These are phyloP conservation scores for Phaffomyces thermotolerans DNA, from an alignment of 805 yeast genomes.

Conservation along the genomic window DNA sequence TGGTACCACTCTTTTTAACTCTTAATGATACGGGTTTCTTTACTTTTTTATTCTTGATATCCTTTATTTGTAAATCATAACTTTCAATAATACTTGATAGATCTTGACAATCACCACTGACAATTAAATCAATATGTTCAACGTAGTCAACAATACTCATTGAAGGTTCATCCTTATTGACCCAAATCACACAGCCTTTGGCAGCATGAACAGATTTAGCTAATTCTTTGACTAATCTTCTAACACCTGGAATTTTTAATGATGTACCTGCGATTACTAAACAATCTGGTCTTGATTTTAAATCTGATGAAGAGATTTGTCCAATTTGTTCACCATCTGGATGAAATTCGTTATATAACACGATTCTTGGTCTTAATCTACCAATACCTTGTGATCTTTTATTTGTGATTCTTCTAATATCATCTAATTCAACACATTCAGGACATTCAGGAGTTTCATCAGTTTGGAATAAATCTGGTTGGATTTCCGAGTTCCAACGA, in stretches of 20 bases:
- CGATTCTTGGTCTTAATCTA: conserved; percentile 55
- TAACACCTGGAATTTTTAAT: conserved; percentile 70
- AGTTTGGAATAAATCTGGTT: conserved; percentile 41
- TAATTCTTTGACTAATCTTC: conserved; percentile 53
- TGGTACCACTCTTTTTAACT: conserved; percentile 7
- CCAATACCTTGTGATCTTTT: conserved; percentile 60
- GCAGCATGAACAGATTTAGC: conserved; percentile 48
- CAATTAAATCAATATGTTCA: conserved; percentile 48
- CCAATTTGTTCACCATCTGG: conserved; percentile 90
- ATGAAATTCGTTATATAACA: conserved; percentile 66
- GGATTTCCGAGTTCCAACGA: conserved; percentile 45
- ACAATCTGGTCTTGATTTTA: conserved; percentile 64
- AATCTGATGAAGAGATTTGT: conserved; percentile 59
- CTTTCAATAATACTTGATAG: conserved; percentile 32
- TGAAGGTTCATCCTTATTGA: conserved; percentile 50
- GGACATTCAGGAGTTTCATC: conserved; percentile 51
- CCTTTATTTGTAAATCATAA: conserved; percentile 12
- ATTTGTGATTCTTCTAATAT: conserved; percentile 51
- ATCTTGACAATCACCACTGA: conserved; percentile 60
- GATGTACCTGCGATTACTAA: conserved; percentile 80
- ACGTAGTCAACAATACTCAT: conserved; percentile 41
- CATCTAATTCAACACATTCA: conserved; percentile 54
- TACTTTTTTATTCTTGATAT: neutral
- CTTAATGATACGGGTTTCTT: neutral
- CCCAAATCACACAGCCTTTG: conserved; percentile 55